Base-by-base conservation (phyloP, 2,329 filamentous ascomycete genomes). In the Ramularia endophylla region DNA sequence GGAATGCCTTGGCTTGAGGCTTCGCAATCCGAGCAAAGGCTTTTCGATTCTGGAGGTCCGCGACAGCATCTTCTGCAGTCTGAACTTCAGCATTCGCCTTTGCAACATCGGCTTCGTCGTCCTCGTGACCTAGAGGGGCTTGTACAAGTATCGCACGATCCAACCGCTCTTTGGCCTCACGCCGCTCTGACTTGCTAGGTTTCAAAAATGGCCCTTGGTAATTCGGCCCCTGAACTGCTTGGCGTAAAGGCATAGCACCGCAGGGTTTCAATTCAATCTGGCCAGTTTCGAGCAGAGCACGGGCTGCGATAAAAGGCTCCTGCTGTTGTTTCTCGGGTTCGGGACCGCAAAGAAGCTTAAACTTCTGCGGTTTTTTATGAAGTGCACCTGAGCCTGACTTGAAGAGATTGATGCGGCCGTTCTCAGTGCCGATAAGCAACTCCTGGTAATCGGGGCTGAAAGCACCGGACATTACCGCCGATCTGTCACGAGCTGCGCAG, bases 371-470 rank as follows among this genome's bases (percentile, higher is more conserved):
- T 32, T 36, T 40, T 18, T 41, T 8, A 19, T 11, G 18, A 8
- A 43, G 28, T 8, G 38, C 19, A 18, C 43, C 32, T 31, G 47
- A 36, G 11, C 65, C 66, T 16, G 70, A 59, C 38, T 66, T 64
- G 2, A 81, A 63, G 1, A 80, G 52, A 44, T 75, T 72, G 17
- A 81, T 56, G 0, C 71, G 70, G 1, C 76, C 75, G 17, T 70
- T 68, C 13, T 74, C 72, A 54, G 79, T 77, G 2, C 78, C 78
- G 11, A 81, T 51, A 2, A 81, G 57, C 3, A 82, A 64, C 22
- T 73, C 71, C 4, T 71, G 69, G 27, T 67, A 67, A 50, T 81
- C 77, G 0, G 67, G 64, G 28, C 71, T 78, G 42, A 80, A 78
- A 0, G 70, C 64, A 2, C 75, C 78, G 9, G 71, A 73, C 69